Evolutionary conservation across 805 yeast genomes (phyloP).

Genomic region (Nakazawaea ambrosiae): DNA sequence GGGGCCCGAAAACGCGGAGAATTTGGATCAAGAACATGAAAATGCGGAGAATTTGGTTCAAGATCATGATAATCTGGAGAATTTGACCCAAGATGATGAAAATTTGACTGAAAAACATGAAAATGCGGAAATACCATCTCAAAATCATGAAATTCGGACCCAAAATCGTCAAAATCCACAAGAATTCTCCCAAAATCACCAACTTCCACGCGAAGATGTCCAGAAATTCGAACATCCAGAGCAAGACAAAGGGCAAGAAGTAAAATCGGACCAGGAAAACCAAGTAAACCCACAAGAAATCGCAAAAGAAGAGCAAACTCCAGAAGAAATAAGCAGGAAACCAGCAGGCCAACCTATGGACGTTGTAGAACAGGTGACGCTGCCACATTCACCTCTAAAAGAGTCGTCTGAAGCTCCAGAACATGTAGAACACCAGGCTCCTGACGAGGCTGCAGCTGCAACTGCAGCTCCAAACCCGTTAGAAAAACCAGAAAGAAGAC

Average conservation of each 20-base stretch:
- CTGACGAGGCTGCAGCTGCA: conserved; percentile 6
- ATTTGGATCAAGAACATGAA: neutral
- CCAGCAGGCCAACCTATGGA: neutral
- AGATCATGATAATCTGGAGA: neutral
- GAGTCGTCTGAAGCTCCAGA: neutral
- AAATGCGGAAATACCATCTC: neutral
- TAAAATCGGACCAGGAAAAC: neutral
- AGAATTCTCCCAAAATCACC: neutral
- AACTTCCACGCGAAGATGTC: neutral
- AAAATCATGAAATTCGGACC: neutral
- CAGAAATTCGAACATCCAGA: neutral
- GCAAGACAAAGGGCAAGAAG: neutral
- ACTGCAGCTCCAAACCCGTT: neutral
- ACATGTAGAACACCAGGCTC: neutral
- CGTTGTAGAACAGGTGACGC: neutral
- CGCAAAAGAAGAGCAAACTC: neutral
- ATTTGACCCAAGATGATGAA: neutral
- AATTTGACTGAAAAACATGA: neutral
- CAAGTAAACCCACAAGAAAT: neutral
- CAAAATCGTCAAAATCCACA: neutral
- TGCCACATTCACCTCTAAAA: neutral
- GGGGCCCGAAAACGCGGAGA: neutral
- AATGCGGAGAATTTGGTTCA: neutral
- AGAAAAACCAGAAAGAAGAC: conserved; percentile 28
- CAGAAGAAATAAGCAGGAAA: too few species aligned